A percentile compares a stretch with the other conserved stretches of the same genome.
These are phyloP conservation scores for Scleroderma citrinum DNA, from an alignment of 768 basidiomycete genomes.

Conservation along the genomic window DNA sequence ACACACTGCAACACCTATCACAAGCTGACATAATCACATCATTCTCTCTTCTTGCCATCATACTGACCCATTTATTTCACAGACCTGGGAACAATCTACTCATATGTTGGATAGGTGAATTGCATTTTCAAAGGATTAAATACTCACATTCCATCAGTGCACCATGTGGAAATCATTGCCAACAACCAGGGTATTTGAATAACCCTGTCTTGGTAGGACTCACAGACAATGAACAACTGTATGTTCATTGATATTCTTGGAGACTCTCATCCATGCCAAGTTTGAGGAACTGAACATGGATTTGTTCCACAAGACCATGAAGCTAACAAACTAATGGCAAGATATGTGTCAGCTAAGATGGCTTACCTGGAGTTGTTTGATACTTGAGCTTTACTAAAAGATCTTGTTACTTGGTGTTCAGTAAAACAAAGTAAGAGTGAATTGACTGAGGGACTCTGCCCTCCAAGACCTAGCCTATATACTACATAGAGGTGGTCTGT, in stretches of 20 bases:
- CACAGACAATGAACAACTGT: constrained; percentile 72
- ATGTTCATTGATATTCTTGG: constrained; percentile 51
- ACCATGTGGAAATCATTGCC: constrained; percentile 84
- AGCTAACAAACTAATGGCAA: no score
- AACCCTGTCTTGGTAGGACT: constrained; percentile 86
- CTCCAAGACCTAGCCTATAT: no score
- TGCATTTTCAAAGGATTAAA: neutral
- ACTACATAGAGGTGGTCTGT: no score
- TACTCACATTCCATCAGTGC: constrained; percentile 43
- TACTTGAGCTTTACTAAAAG: no score
- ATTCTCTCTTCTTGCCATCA: rapidly evolving
- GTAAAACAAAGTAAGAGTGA: no score
- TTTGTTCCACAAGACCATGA: constrained; percentile 99
- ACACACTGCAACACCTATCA: no score
- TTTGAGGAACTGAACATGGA: constrained; percentile 99
- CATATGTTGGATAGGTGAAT: constrained; percentile 81
- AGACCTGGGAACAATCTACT: constrained; percentile 94
- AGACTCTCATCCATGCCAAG: constrained; percentile 95
- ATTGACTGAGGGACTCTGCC: no score
- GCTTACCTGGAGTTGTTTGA: no score
- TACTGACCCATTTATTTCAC: constrained; percentile 13
- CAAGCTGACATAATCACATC: no score
- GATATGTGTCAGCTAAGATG: no score
- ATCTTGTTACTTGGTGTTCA: no score
- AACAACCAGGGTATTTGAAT: constrained; percentile 89